Conservation (phyloP, 2,329 filamentous ascomycete species). For the Aspergillus fructus region DNA sequence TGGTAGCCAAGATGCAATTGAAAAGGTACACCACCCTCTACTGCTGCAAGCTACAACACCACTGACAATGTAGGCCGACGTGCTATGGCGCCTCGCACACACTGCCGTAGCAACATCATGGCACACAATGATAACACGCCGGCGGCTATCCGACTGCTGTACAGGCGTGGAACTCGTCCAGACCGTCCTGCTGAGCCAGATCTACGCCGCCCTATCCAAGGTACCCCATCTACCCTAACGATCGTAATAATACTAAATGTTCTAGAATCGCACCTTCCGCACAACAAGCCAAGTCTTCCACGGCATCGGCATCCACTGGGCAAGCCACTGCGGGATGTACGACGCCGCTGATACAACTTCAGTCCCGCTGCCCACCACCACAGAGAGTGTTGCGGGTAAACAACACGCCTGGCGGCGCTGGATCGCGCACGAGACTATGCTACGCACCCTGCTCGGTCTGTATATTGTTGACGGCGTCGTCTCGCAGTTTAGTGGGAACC, state of each 20-base stretch:
- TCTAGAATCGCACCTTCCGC: slow-evolving; percentile 28
- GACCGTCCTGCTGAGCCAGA: slow-evolving; percentile 32
- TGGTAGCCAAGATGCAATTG: background rate
- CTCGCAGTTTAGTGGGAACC: slow-evolving; percentile 13
- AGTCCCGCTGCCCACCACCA: background rate
- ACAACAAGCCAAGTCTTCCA: slow-evolving; percentile 37
- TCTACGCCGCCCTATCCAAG: slow-evolving; percentile 36
- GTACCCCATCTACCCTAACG: background rate
- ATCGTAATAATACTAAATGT: no score
- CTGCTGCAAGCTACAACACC: background rate
- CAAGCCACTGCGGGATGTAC: slow-evolving; percentile 34
- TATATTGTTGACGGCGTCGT: slow-evolving; percentile 18
- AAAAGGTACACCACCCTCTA: background rate
- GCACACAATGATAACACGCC: slow-evolving; percentile 9
- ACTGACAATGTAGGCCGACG: background rate
- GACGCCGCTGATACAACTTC: background rate
- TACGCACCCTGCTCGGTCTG: slow-evolving; percentile 15
- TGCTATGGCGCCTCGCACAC: slow-evolving; percentile 13
- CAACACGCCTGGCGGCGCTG: slow-evolving; percentile 3
- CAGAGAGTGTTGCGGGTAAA: background rate
- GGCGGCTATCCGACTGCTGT: slow-evolving; percentile 17
- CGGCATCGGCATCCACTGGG: slow-evolving; percentile 35
- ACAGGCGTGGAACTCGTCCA: slow-evolving; percentile 34
- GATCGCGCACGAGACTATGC: slow-evolving; percentile 16
- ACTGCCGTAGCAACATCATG: slow-evolving; percentile 16